Conservation (phyloP, 73 alveolate genomes). For the Stentor coeruleus region DNA sequence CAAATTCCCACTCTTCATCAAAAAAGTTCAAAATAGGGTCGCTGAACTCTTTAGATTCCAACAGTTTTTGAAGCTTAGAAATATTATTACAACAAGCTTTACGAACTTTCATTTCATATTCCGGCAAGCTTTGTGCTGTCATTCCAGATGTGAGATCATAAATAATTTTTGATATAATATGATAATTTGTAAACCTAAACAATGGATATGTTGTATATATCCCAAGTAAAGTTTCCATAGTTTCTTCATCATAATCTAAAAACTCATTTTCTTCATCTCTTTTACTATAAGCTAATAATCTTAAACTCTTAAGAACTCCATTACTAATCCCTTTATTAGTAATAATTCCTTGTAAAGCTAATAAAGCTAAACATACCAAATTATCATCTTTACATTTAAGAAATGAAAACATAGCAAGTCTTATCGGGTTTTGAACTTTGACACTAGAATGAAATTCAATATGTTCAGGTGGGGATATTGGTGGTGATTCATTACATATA, state of each 20-base stretch:
- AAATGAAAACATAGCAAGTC: conserved; percentile 7
- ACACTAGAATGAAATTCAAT: neutral
- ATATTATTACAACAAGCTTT: neutral
- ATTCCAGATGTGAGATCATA: neutral
- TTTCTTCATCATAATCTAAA: neutral
- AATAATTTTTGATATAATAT: neutral
- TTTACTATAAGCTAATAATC: neutral
- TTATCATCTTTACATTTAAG: conserved; percentile 10
- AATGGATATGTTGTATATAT: neutral
- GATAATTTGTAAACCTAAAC: neutral
- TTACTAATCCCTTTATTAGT: neutral
- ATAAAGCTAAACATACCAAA: neutral
- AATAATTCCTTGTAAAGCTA: conserved; percentile 3
- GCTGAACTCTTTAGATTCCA: neutral
- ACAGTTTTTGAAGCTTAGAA: neutral
- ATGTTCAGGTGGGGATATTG: conserved; percentile 18
- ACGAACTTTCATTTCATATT: neutral
- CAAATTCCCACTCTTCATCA: neutral
- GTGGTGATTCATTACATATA: neutral
- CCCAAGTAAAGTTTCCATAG: neutral
- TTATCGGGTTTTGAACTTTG: neutral
- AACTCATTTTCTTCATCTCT: neutral
- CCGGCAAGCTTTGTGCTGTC: neutral
- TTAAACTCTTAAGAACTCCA: neutral
- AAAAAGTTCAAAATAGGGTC: neutral